Evolutionary conservation across 2,329 filamentous ascomycete species (phyloP), one percentile per base, ranked within the genome.

Genomic region (Ophiostoma triangulosporum): DNA sequence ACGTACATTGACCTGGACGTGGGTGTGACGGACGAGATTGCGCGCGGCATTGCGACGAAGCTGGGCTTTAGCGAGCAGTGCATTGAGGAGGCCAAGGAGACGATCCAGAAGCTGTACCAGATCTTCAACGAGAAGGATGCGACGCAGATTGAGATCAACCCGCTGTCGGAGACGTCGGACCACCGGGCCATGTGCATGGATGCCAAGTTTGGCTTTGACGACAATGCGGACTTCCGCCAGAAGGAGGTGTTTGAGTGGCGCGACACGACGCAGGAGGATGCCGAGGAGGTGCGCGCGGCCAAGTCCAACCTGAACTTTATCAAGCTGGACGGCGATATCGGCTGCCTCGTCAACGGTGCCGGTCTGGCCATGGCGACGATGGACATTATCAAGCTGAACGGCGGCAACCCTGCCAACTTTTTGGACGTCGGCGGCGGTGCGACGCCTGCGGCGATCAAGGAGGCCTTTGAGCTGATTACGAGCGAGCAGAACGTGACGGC

Each of bases 351-450:
- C 76, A 98, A 98, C 76, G 93, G 93, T 69, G 93, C 93, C 65
- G 93, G 93, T 75, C 86, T 98, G 62, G 93, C 93, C 73, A 98
- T 98, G 93, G 93, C 93, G 59, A 98, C 93, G 69, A 98, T 98
- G 93, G 93, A 98, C 72, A 97, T 98, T 71, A 98, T 98, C 81
- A 97, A 98, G 83, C 81, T 98, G 59, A 98, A 97, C 74, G 93
- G 93, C 63, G 93, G 93, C 60, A 77, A 81, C 66, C 93, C 93
- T 58, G 93, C 93, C 64, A 98, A 98, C 82, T 98, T 98, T 83
- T 79, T 98, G 63, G 93, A 98, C 69, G 93, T 98, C 62, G 93
- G 93, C 66, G 93, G 93, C 69, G 93, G 93, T 76, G 93, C 93
- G 62, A 98, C 93, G 57, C 90, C 93, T 32, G 85, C 90, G 61